These are phyloP conservation scores for Stagonosporopsis tanaceti DNA, from an alignment of 2,329 filamentous ascomycete species.

Conservation along the genomic window DNA sequence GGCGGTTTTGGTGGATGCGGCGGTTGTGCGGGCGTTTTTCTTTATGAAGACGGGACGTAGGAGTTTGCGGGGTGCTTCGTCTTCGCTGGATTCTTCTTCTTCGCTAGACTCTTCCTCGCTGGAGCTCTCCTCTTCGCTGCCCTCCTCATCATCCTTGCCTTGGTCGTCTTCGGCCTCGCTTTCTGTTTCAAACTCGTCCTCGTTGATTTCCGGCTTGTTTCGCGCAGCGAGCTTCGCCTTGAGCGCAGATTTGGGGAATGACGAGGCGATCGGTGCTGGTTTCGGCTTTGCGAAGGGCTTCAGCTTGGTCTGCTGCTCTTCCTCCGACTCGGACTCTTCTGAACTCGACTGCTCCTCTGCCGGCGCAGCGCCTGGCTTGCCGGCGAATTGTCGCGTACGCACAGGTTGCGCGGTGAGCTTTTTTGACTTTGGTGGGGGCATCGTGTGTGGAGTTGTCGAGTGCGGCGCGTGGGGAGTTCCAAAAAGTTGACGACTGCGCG, in stretches of 20 bases:
- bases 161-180: slow-evolving; percentile 43
- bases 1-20: slow-evolving; percentile 43
- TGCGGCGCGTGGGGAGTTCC: slow-evolving; percentile 9
- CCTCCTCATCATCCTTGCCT: slow-evolving; percentile 22
- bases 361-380: slow-evolving; percentile 69
- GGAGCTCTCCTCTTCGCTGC: slow-evolving; percentile 23
- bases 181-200: slow-evolving; percentile 69
- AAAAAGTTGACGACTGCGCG: slow-evolving; percentile 13
- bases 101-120: slow-evolving; percentile 49
- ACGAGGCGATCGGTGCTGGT: slow-evolving; percentile 54
- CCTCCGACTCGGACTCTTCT: slow-evolving; percentile 61
- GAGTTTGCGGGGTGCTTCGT: slow-evolving; percentile 64
- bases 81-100: slow-evolving; percentile 64
- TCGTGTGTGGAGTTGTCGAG: slow-evolving; percentile 7
- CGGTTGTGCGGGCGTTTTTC: slow-evolving; percentile 64
- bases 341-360: slow-evolving; percentile 51
- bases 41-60: slow-evolving; percentile 73
- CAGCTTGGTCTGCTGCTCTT: slow-evolving; percentile 58
- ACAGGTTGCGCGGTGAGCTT: slow-evolving; percentile 94
- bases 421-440: slow-evolving; percentile 67
- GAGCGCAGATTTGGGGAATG: slow-evolving; percentile 56
- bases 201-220: slow-evolving; percentile 45
- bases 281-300: slow-evolving; percentile 44
- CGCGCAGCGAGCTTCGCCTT: slow-evolving; percentile 53
- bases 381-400: slow-evolving; percentile 81